Percentiles rank a stretch among this genome's conserved stretches.
phyloP scores from a whole-genome alignment of 108 stramenopile genomes.

The Schizochytrium sp. region DNA sequence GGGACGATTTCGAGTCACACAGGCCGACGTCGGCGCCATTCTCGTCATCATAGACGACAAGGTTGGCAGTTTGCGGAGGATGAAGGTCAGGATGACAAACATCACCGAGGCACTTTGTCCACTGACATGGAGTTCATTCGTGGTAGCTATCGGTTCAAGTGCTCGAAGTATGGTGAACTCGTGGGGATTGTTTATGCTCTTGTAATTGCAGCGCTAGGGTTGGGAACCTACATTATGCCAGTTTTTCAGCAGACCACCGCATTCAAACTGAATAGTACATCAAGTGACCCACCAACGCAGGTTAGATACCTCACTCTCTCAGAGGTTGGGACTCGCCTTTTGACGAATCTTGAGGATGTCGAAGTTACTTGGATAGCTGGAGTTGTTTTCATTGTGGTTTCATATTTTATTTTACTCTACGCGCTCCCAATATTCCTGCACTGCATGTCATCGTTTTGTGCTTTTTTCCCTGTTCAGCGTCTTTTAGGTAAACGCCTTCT shows the following conservation, averaged over 20 bases:
- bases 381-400: slow-evolving; percentile 19
- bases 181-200: neutral
- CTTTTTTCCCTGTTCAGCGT: slow-evolving; percentile 21
- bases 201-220: neutral
- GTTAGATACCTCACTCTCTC: neutral
- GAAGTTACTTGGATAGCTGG: neutral
- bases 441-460: slow-evolving; percentile 4
- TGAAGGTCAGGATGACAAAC: neutral
- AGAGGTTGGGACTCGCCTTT: neutral
- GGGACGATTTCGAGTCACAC: too few relatives aligned
- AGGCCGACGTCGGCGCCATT: too few relatives aligned
- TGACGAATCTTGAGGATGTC: neutral
- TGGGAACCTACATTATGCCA: neutral
- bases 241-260: neutral
- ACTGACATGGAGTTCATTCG: slow-evolving; percentile 60
- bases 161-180: slow-evolving; percentile 12
- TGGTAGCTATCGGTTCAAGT: slow-evolving; percentile 17
- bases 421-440: slow-evolving; percentile 50
- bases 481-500: slow-evolving; percentile 16
- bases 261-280: neutral
- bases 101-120: neutral
- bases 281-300: neutral
- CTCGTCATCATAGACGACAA: neutral
- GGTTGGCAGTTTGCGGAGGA: slow-evolving; percentile 6
- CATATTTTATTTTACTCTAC: slow-evolving; percentile 1